Evolutionary conservation across 352 stramenopile species (phyloP).

Genomic region (Phytophthora constricta): DNA sequence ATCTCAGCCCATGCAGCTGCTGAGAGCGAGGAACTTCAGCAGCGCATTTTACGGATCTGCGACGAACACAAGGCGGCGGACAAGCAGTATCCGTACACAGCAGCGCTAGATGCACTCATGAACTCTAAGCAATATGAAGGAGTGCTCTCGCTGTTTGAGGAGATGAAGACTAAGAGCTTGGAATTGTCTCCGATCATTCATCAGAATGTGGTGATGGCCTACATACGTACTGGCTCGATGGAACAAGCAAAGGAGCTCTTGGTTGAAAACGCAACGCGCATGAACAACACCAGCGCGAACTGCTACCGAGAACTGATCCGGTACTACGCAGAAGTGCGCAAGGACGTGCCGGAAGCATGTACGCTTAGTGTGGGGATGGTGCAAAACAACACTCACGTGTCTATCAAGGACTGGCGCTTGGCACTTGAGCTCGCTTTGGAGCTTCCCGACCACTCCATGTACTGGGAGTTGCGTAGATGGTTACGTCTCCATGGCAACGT

Average conservation of each 20-base stretch:
- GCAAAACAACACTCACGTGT: constrained; percentile 62
- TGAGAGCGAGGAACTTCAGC: constrained; percentile 11
- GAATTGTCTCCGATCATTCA: constrained; percentile 8
- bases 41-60: constrained; percentile 4
- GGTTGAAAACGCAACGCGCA: constrained; percentile 40
- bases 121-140: constrained; percentile 12
- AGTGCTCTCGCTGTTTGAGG: constrained; percentile 4
- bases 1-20: constrained; percentile 5
- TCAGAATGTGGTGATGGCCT: constrained; percentile 16
- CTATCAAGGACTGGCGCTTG: constrained; percentile 61
- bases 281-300: constrained; percentile 49
- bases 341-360: constrained; percentile 49
- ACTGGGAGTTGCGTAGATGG: constrained; percentile 84
- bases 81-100: constrained; percentile 10
- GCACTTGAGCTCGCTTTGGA: constrained; percentile 56
- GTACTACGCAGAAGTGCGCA: constrained; percentile 48
- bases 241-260: constrained; percentile 14
- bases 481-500: constrained; percentile 59
- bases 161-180: background rate
- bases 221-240: constrained; percentile 15
- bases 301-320: constrained; percentile 70
- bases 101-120: constrained; percentile 5
- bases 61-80: constrained; percentile 10
- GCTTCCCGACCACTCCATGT: constrained; percentile 55
- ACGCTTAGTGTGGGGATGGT: constrained; percentile 70